Evolutionary conservation across 2,329 filamentous ascomycete species (phyloP), one percentile per base, ranked within the genome.

Genomic region (Trichothecium roseum): DNA sequence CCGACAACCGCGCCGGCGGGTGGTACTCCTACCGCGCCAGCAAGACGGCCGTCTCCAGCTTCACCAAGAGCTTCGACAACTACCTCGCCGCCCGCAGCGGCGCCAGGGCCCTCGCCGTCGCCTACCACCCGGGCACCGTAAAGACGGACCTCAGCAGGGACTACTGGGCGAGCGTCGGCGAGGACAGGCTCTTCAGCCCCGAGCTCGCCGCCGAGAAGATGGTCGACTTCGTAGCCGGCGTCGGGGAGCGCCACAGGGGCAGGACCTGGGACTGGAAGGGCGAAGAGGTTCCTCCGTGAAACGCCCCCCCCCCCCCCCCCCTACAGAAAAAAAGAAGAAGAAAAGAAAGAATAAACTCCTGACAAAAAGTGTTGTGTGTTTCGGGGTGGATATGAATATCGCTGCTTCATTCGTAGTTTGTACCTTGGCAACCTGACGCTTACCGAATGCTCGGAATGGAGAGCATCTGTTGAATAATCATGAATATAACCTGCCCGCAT

Each of bases 21-120:
- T 91, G 84, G 85, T 93, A 86, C 55, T 77, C 70, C 37, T 91
- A 91, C 55, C 77, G 85, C 12, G 74, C 80, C 7, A 80, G 74
- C 36, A 93, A 91, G 56, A 74, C 83, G 0, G 83, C 69, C 3
- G 75, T 89, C 4, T 85, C 79, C 43, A 79, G 79, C 49, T 39
- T 86, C 10, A 74, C 74, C 7, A 83, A 78, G 57, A 81, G 72
- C 6, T 77, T 86, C 41, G 84, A 91, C 52, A 66, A 81, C 18
- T 72, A 78, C 49, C 57, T 91, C 22, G 56, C 57, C 26, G 62
- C 68, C 4, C 64, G 68, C 29, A 68, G 70, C 39, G 75, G 68
- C 1, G 69, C 72, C 1, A 75, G 72, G 35, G 82, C 81, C 0
- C 64, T 86, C 44, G 75, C 76, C 1, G 60, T 93, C 9, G 72